Conservation (phyloP, 257 asterid genomes). For the Plantago ovata region DNA sequence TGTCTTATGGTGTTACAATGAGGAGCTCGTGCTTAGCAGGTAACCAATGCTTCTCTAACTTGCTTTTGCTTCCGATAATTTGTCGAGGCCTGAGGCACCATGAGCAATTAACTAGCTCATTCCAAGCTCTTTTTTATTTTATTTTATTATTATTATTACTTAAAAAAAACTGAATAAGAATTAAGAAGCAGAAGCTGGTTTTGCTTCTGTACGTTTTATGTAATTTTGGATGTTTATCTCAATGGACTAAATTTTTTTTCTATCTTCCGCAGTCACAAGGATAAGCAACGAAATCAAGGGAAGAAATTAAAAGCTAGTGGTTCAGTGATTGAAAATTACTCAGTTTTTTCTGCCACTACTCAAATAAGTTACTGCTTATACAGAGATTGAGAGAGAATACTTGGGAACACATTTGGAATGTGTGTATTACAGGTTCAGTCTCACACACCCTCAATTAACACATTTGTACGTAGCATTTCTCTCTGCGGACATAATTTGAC, state of each 20-base stretch:
- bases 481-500: background rate
- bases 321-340: conserved; percentile 16
- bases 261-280: conserved; percentile 35
- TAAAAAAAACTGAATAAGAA: too few relatives aligned
- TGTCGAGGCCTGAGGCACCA: too few relatives aligned
- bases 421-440: conserved; percentile 37
- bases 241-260: background rate
- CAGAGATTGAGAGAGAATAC: conserved; percentile 53
- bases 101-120: too few relatives aligned
- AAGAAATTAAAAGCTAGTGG: conserved; percentile 43
- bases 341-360: conserved; percentile 44
- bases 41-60: background rate
- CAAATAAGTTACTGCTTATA: conserved; percentile 49
- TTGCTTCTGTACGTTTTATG: too few relatives aligned
- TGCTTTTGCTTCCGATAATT: too few relatives aligned
- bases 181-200: too few relatives aligned
- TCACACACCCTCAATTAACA: background rate
- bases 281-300: conserved; percentile 42
- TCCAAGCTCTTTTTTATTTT: too few relatives aligned
- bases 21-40: conserved; percentile 66
- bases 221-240: too few relatives aligned
- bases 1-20: conserved; percentile 61
- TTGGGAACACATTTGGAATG: conserved; percentile 65
- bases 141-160: too few relatives aligned
- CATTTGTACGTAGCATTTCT: background rate